phyloP scores from a whole-genome alignment of 192 early-diverging fungal species.

The Podila horticola region DNA sequence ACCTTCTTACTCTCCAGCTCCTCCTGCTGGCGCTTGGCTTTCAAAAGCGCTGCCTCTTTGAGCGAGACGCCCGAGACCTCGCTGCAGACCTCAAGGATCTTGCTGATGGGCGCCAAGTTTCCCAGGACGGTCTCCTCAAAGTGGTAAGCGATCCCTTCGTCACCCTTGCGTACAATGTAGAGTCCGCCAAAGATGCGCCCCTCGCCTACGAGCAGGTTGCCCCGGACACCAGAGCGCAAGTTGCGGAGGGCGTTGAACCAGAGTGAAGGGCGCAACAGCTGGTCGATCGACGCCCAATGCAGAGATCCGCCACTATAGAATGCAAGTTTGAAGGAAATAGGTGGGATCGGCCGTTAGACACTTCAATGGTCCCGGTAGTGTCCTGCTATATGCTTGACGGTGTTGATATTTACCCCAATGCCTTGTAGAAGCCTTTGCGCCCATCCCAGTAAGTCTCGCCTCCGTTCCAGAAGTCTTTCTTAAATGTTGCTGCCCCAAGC shows the following conservation, averaged over 20 bases:
- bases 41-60: slow-evolving; percentile 8
- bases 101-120: slow-evolving; percentile 52
- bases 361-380: too few relatives aligned
- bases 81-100: slow-evolving; percentile 55
- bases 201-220: slow-evolving; percentile 53
- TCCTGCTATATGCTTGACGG: too few relatives aligned
- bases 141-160: slow-evolving; percentile 49
- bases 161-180: slow-evolving; percentile 45
- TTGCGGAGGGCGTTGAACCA: slow-evolving; percentile 43
- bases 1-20: slow-evolving; percentile 13
- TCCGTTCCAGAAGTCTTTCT: slow-evolving; percentile 50
- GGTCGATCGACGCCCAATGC: slow-evolving; percentile 32
- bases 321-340: background rate
- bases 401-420: slow-evolving; percentile 19
- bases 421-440: slow-evolving; percentile 52
- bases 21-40: slow-evolving; percentile 23
- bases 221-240: slow-evolving; percentile 37
- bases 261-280: slow-evolving; percentile 31
- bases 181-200: slow-evolving; percentile 56
- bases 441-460: slow-evolving; percentile 51
- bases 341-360: background rate
- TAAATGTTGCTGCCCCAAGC: slow-evolving; percentile 51
- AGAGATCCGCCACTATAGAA: slow-evolving; percentile 34
- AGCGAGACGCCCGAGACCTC: slow-evolving; percentile 26
- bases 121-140: slow-evolving; percentile 54